phyloP scores from a whole-genome alignment of 2,329 filamentous ascomycete genomes.

The Claviceps paspali region DNA sequence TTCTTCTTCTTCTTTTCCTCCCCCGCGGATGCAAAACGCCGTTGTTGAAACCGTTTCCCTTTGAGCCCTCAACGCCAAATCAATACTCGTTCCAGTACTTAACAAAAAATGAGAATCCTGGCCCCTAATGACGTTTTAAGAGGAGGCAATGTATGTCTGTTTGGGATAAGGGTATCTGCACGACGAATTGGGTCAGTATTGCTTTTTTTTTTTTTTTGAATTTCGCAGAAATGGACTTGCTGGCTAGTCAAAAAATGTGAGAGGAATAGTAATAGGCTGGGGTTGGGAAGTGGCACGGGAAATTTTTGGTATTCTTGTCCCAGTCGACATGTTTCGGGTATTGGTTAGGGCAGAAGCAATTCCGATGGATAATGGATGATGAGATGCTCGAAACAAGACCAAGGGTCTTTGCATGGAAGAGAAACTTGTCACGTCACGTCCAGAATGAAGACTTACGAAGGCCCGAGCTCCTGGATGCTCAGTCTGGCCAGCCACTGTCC shows the following conservation, averaged over 20 bases:
- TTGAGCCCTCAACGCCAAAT: slow-evolving; percentile 27
- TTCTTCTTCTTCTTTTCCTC: not conserved
- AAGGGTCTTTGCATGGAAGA: not conserved
- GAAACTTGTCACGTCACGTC: not conserved
- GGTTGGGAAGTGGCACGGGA: not conserved
- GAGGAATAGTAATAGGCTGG: not conserved
- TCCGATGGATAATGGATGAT: not conserved
- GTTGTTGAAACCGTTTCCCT: slow-evolving; percentile 40
- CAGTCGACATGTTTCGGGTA: not conserved
- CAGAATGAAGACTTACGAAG: slow-evolving; percentile 57
- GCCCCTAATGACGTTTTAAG: slow-evolving; percentile 15
- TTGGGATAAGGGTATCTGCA: slow-evolving; percentile 67
- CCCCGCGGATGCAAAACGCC: slow-evolving; percentile 24
- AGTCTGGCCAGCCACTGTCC: slow-evolving; percentile 92
- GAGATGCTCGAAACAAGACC: not conserved
- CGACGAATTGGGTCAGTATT: slow-evolving; percentile 4
- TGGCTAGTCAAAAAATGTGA: not conserved
- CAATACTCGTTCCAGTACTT: slow-evolving; percentile 11
- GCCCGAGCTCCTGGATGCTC: slow-evolving; percentile 88
- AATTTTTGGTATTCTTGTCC: not conserved
- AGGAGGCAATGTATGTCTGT: slow-evolving; percentile 49
- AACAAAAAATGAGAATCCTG: slow-evolving; percentile 4
- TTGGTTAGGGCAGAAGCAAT: not conserved
- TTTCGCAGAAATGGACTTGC: not conserved
- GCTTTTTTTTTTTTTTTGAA: not conserved